These are phyloP conservation scores for Priceomyces melissophilus DNA, from an alignment of 805 yeast species.

Conservation along the genomic window DNA sequence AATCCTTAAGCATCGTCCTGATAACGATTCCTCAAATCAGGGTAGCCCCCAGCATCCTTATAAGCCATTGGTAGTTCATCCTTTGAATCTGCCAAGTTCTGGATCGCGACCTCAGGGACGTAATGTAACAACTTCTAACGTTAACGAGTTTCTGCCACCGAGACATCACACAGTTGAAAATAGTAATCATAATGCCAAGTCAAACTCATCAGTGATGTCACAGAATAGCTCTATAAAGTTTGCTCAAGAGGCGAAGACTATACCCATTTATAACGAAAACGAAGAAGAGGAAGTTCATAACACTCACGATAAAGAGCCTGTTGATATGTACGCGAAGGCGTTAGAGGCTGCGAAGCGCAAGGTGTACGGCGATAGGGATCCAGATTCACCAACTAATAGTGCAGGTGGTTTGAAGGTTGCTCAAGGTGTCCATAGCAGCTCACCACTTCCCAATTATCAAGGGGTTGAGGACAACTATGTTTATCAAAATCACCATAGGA, in stretches of 20 bases:
- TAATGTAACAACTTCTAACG: not conserved
- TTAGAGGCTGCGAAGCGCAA: conserved; percentile 52
- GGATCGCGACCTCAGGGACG: not conserved
- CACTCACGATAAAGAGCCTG: conserved; percentile 9
- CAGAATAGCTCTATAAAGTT: conserved; percentile 38
- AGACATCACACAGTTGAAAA: conserved; percentile 6
- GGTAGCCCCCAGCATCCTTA: conserved; percentile 19
- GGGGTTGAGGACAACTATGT: conserved; percentile 18
- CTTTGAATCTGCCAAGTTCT: conserved; percentile 8
- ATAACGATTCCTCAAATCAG: conserved; percentile 7
- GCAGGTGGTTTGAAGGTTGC: not conserved
- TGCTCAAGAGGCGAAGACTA: conserved; percentile 35
- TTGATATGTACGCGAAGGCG: conserved; percentile 55
- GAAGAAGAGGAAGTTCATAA: conserved; percentile 21
- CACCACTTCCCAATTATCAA: conserved; percentile 1
- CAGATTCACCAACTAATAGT: not conserved
- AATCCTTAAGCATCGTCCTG: conserved; percentile 26
- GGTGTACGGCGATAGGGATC: conserved; percentile 45
- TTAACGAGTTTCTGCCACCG: conserved; percentile 4
- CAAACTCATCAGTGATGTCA: conserved; percentile 6
- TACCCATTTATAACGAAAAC: conserved; percentile 19
- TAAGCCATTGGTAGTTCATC: conserved; percentile 8
- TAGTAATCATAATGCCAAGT: conserved; percentile 9
- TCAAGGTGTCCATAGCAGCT: not conserved
- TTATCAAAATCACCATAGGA: conserved; percentile 31